Conservation (phyloP, 345 rosid species). For the Rhodomyrtus tomentosa region DNA sequence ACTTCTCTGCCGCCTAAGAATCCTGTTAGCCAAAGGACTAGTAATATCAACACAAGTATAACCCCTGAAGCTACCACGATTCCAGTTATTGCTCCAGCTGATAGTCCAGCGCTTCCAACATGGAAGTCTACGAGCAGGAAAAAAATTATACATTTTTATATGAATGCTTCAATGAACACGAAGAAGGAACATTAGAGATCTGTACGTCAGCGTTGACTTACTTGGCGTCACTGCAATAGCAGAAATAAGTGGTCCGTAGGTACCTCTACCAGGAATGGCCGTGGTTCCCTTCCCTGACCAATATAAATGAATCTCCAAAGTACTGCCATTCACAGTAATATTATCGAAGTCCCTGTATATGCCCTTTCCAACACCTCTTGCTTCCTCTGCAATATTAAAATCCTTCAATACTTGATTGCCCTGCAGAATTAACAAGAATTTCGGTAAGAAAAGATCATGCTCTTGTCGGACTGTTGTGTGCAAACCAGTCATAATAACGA, state of each 20-base stretch:
- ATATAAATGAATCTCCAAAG: slow-evolving; percentile 61
- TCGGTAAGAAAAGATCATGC: background rate
- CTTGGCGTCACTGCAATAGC: slow-evolving; percentile 70
- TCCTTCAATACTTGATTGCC: slow-evolving; percentile 40
- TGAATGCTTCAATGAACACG: background rate
- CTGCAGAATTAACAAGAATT: slow-evolving; percentile 16
- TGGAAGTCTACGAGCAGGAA: slow-evolving; percentile 34
- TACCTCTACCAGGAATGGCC: slow-evolving; percentile 50
- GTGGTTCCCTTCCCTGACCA: slow-evolving; percentile 87
- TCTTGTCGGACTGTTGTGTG: background rate
- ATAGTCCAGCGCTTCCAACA: slow-evolving; percentile 43
- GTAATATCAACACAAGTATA: slow-evolving; percentile 23
- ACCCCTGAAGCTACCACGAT: slow-evolving; percentile 43
- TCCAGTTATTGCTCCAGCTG: slow-evolving; percentile 59
- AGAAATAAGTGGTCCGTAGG: slow-evolving; percentile 83
- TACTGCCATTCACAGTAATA: slow-evolving; percentile 39
- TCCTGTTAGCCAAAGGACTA: slow-evolving; percentile 34
- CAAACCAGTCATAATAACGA: background rate
- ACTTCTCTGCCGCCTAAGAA: slow-evolving; percentile 41
- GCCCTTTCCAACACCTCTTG: slow-evolving; percentile 60
- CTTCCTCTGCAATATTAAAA: slow-evolving; percentile 56
- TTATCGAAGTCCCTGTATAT: slow-evolving; percentile 11
- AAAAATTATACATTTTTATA: background rate
- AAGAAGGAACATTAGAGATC: background rate
- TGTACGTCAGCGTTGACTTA: slow-evolving; percentile 15